phyloP scores from a whole-genome alignment of 2,329 filamentous ascomycete species.

The Metarhizium album region DNA sequence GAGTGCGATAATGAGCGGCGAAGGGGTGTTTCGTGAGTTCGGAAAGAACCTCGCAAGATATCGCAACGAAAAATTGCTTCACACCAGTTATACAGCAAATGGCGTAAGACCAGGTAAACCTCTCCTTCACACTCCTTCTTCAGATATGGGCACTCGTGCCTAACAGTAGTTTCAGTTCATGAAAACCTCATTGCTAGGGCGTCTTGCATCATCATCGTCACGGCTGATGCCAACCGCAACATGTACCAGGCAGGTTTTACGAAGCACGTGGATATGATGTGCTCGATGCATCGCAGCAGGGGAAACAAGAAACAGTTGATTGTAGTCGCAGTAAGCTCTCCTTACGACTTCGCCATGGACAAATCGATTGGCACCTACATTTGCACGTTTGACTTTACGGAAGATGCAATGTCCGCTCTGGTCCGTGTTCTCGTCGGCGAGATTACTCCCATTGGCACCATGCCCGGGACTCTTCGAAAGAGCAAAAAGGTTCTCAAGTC shows the following conservation, averaged over 20 bases:
- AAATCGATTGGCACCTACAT: slow-evolving; percentile 83
- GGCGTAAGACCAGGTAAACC: slow-evolving; percentile 62
- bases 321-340: slow-evolving; percentile 87
- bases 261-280: slow-evolving; percentile 94
- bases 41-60: slow-evolving; percentile 80
- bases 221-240: slow-evolving; percentile 88
- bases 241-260: slow-evolving; percentile 90
- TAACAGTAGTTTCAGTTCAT: slow-evolving; percentile 44
- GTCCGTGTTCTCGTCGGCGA: slow-evolving; percentile 80
- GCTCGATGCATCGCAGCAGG: slow-evolving; percentile 65
- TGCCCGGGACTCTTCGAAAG: slow-evolving; percentile 69
- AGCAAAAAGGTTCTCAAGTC: slow-evolving; percentile 80
- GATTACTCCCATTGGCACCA: slow-evolving; percentile 44
- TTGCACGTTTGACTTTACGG: slow-evolving; percentile 94
- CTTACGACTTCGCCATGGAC: slow-evolving; percentile 94
- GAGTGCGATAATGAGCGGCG: slow-evolving; percentile 72
- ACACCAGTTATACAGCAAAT: slow-evolving; percentile 92
- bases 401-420: slow-evolving; percentile 76
- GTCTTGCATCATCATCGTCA: slow-evolving; percentile 80
- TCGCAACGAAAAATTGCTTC: slow-evolving; percentile 73
- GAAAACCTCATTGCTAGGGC: slow-evolving; percentile 86
- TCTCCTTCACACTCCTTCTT: background rate
- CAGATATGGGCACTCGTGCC: background rate
- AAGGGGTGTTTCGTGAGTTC: slow-evolving; percentile 83
- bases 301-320: slow-evolving; percentile 83